Conservation (phyloP, 495 filamentous ascomycete species). For the Neurospora sp. region DNA sequence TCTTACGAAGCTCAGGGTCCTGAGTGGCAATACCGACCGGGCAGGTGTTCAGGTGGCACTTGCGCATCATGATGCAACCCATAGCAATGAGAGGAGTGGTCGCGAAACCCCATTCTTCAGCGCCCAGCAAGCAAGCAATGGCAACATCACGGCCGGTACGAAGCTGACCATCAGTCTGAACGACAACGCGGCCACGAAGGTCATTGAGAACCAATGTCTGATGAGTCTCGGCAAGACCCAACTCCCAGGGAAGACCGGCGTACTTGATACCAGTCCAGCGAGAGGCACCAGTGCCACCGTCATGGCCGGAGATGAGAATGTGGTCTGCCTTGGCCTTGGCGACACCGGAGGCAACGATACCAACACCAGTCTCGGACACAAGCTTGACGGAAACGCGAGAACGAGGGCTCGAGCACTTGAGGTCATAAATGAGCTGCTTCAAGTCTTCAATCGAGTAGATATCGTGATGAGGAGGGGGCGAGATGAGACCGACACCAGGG, state of each 20-base stretch:
- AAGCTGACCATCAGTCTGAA: conserved; percentile 96
- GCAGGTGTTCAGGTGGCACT: conserved; percentile 73
- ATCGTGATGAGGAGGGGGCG: conserved; percentile 97
- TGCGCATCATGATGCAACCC: conserved; percentile 96
- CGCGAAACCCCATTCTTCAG: conserved; percentile 98
- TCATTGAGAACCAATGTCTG: conserved; percentile 98
- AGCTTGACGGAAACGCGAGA: conserved; percentile 97
- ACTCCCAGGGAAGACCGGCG: conserved; percentile 94
- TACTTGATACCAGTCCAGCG: conserved; percentile 99
- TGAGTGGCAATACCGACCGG: conserved; percentile 97
- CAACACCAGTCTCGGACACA: conserved; percentile 95
- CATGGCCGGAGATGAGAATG: conserved; percentile 95
- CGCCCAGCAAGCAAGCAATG: conserved; percentile 91
- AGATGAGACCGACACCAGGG: conserved; percentile 94
- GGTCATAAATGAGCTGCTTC: conserved; percentile 97
- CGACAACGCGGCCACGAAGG: conserved; percentile 88
- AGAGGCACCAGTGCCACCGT: conserved; percentile 96
- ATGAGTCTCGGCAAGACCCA: conserved; percentile 96
- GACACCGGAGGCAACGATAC: conserved; percentile 96
- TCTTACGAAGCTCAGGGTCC: conserved; percentile 88
- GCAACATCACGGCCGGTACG: conserved; percentile 92
- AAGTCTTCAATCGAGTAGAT: conserved; percentile 99
- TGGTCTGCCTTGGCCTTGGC: conserved; percentile 98
- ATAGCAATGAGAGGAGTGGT: conserved; percentile 94
- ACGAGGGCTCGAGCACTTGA: conserved; percentile 95